These are phyloP conservation scores for Exophiala spinifera DNA, from an alignment of 2,329 filamentous ascomycete species.

Conservation along the genomic window DNA sequence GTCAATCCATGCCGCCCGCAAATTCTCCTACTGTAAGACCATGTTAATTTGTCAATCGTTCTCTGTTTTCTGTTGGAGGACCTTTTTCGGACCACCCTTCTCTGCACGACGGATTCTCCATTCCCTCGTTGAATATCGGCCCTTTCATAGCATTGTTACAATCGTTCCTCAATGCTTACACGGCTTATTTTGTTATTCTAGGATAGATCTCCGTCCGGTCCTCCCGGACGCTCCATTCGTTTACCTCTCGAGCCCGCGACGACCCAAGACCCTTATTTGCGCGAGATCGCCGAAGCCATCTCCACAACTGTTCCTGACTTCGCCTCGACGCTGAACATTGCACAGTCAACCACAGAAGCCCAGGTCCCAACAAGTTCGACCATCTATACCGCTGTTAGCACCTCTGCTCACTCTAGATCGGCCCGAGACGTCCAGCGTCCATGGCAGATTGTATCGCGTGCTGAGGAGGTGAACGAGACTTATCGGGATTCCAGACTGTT, in stretches of 20 bases:
- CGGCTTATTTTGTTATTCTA: constrained; percentile 23
- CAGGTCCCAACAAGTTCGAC: not conserved
- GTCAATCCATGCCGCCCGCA: constrained; percentile 40
- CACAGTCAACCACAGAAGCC: not conserved
- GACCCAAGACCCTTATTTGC: constrained; percentile 41
- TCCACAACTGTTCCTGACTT: constrained; percentile 51
- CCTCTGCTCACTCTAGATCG: not conserved
- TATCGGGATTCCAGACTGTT: not conserved
- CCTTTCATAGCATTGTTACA: no score
- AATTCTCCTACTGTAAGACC: constrained; percentile 44
- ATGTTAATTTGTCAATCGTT: constrained; percentile 6
- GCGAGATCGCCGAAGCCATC: constrained; percentile 43
- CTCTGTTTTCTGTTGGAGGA: not conserved
- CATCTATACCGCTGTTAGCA: no score
- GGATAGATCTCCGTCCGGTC: constrained; percentile 30
- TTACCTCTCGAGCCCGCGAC: no score
- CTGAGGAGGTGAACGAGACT: not conserved
- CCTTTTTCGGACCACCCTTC: no score
- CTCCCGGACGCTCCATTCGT: constrained; percentile 26
- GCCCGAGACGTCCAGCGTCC: not conserved
- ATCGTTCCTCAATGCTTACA: not conserved
- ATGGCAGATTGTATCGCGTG: constrained; percentile 1
- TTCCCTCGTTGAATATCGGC: no score
- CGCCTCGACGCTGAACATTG: constrained; percentile 45
- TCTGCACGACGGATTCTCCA: not conserved